These are phyloP conservation scores for Alternaria postmessia DNA, from an alignment of 2,329 filamentous ascomycete genomes.

Conservation along the genomic window DNA sequence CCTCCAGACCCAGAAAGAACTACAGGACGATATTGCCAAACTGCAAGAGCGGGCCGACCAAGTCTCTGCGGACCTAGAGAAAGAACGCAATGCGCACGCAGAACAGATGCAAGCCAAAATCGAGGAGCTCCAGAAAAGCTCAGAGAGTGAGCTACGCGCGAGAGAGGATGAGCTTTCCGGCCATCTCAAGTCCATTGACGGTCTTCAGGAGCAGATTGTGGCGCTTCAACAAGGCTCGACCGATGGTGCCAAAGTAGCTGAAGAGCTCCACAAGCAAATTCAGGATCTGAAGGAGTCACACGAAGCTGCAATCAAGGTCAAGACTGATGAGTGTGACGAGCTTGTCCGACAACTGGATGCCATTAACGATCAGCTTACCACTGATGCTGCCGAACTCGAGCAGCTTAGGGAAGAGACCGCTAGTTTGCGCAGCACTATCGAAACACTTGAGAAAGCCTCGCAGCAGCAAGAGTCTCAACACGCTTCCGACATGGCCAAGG, in stretches of 20 bases:
- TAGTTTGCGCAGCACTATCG: conserved; percentile 42
- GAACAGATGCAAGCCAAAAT: conserved; percentile 38
- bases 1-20: conserved; percentile 31
- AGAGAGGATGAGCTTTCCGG: conserved; percentile 42
- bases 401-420: conserved; percentile 40
- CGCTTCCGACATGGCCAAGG: conserved; percentile 30
- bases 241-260: conserved; percentile 40
- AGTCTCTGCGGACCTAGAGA: conserved; percentile 36
- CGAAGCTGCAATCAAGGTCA: conserved; percentile 40
- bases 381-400: conserved; percentile 39
- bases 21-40: conserved; percentile 36
- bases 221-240: conserved; percentile 46
- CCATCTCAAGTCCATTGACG: conserved; percentile 43
- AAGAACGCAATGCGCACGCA: conserved; percentile 38
- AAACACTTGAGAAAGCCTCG: conserved; percentile 42
- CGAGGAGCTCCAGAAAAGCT: conserved; percentile 38
- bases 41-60: conserved; percentile 44
- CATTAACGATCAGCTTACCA: conserved; percentile 45
- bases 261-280: conserved; percentile 45
- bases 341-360: conserved; percentile 45
- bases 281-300: conserved; percentile 42
- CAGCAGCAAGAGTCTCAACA: conserved; percentile 40
- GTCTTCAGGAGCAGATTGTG: conserved; percentile 44
- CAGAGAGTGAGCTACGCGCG: conserved; percentile 29
- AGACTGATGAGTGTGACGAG: conserved; percentile 43